phyloP scores from a whole-genome alignment of 2,329 filamentous ascomycete species.

The Phialophora verrucosa region DNA sequence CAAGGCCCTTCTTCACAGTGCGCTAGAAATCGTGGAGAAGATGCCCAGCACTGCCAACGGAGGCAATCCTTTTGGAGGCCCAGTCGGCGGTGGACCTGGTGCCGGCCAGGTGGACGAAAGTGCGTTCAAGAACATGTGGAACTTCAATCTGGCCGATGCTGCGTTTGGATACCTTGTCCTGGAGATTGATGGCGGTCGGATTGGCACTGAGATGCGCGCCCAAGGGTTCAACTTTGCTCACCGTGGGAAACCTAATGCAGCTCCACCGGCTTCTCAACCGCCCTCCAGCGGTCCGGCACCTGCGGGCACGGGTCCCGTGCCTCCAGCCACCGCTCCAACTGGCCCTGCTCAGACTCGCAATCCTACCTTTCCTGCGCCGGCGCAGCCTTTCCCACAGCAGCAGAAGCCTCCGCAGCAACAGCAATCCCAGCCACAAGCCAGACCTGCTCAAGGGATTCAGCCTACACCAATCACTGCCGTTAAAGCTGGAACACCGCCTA shows the following conservation, averaged over 20 bases:
- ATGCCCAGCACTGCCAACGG: constrained; percentile 96
- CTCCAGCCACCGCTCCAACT: constrained; percentile 45
- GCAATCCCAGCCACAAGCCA: constrained; percentile 34
- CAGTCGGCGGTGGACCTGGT: constrained; percentile 69
- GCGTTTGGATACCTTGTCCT: constrained; percentile 95
- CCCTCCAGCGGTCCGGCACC: constrained; percentile 20
- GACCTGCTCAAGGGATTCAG: constrained; percentile 40
- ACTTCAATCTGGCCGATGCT: constrained; percentile 90
- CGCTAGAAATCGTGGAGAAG: constrained; percentile 91
- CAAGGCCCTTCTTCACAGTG: constrained; percentile 88
- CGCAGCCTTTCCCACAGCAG: constrained; percentile 45
- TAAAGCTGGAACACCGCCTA: constrained; percentile 41
- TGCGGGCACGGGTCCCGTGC: constrained; percentile 16
- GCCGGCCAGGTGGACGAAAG: constrained; percentile 96
- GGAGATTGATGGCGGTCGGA: constrained; percentile 92
- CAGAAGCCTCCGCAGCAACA: constrained; percentile 43
- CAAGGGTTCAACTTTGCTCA: constrained; percentile 99
- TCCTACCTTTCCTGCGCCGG: constrained; percentile 51
- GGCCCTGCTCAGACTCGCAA: constrained; percentile 46
- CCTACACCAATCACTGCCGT: constrained; percentile 23
- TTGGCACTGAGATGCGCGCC: constrained; percentile 97
- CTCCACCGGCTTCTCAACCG: constrained; percentile 30
- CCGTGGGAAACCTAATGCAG: constrained; percentile 59
- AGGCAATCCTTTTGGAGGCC: constrained; percentile 94
- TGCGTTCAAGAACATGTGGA: constrained; percentile 99